Conservation (phyloP, 331 rosid species). For the Spiraea crenata region DNA sequence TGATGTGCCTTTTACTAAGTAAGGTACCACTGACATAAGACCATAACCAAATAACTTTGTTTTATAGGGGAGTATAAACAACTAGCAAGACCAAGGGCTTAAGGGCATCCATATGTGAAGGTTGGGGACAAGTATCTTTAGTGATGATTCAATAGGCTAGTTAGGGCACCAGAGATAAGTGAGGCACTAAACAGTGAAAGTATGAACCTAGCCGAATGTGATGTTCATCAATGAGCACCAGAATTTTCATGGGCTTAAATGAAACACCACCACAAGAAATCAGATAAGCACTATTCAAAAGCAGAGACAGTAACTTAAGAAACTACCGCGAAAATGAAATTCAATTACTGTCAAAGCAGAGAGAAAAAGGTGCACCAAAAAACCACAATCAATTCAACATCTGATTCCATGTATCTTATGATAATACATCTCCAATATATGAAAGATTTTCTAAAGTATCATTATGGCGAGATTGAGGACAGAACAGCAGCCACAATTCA, state of each 20-base stretch:
- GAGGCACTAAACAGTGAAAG: not conserved
- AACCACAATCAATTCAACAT: not conserved
- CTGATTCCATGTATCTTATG: no score
- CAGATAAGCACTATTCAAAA: no score
- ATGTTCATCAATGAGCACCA: not conserved
- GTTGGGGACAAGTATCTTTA: not conserved
- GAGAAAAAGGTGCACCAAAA: not conserved
- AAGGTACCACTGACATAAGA: not conserved
- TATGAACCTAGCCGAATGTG: not conserved
- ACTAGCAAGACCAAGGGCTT: no score
- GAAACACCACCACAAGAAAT: not conserved
- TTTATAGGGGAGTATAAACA: not conserved
- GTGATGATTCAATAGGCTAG: not conserved
- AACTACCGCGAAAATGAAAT: no score
- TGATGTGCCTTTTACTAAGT: not conserved
- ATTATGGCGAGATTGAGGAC: not conserved
- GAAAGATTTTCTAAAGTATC: not conserved
- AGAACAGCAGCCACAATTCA: not conserved
- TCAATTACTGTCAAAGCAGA: no score
- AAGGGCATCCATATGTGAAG: not conserved
- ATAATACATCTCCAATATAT: no score
- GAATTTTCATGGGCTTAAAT: not conserved
- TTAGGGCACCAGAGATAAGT: not conserved
- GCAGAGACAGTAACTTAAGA: no score
- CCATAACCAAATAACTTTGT: not conserved